These are phyloP conservation scores for Apiospora rasikravindrae DNA, from an alignment of 2,329 filamentous ascomycete species.

Conservation along the genomic window DNA sequence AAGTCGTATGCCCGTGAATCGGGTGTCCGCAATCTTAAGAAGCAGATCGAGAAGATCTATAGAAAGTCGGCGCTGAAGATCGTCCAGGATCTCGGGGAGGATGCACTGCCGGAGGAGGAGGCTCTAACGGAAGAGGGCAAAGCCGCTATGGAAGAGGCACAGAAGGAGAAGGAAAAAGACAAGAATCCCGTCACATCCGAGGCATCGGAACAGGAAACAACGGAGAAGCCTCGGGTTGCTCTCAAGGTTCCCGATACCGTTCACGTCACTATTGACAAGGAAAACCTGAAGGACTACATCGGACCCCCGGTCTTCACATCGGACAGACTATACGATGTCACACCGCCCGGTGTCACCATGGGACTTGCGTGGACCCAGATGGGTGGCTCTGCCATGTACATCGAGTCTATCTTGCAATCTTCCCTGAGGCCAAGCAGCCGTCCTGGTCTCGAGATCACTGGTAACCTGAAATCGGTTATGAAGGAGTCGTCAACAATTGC, in stretches of 20 bases:
- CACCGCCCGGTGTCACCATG: conserved; percentile 95
- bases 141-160: conserved; percentile 71
- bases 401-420: conserved; percentile 93
- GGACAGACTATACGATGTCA: conserved; percentile 91
- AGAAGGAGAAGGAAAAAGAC: conserved; percentile 64
- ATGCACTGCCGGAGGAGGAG: conserved; percentile 78
- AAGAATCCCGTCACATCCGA: conserved; percentile 48
- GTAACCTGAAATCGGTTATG: conserved; percentile 96
- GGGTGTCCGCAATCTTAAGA: conserved; percentile 96
- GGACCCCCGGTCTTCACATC: conserved; percentile 95
- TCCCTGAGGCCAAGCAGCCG: conserved; percentile 75
- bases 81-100: conserved; percentile 90
- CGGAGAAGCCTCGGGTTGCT: conserved; percentile 74
- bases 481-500: conserved; percentile 96
- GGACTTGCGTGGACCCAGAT: conserved; percentile 97
- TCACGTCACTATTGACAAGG: conserved; percentile 83
- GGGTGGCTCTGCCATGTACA: conserved; percentile 94
- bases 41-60: conserved; percentile 99
- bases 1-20: conserved; percentile 98
- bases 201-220: conserved; percentile 65
- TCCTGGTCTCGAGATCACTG: conserved; percentile 86
- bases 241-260: conserved; percentile 86
- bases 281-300: conserved; percentile 95
- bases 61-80: conserved; percentile 97
- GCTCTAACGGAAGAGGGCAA: conserved; percentile 88